A percentile compares a stretch with the other conserved stretches of the same genome.
Conservation (phyloP, 2,329 filamentous ascomycete genomes). For the Verticillium isaacii region DNA sequence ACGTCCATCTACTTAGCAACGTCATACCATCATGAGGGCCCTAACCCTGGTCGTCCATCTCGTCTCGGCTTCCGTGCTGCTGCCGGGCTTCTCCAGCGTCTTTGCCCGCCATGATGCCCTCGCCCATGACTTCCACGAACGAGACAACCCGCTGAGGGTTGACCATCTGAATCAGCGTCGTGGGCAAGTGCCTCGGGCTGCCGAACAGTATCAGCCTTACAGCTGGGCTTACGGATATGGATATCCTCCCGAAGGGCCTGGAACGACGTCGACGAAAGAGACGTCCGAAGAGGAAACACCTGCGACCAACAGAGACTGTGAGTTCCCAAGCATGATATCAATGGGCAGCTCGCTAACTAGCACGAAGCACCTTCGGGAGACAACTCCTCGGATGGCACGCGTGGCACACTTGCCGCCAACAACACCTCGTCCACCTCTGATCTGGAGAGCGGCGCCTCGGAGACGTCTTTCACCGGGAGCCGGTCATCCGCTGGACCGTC, state of each 20-base stretch:
- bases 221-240: slow-evolving; percentile 13
- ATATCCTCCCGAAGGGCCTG: not conserved
- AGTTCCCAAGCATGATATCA: not conserved
- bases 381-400: not conserved
- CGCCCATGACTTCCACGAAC: not conserved
- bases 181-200: not conserved
- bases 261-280: slow-evolving; percentile 7
- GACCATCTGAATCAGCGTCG: not conserved
- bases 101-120: not conserved
- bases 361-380: not conserved
- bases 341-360: too few species aligned
- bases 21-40: slow-evolving; percentile 26
- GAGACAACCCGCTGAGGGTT: not conserved
- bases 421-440: not conserved
- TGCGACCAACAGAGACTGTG: not conserved
- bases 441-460: not conserved
- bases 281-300: not conserved
- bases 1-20: not conserved
- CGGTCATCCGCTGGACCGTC: not conserved
- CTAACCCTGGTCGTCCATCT: slow-evolving; percentile 24
- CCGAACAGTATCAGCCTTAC: not conserved
- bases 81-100: slow-evolving; percentile 16
- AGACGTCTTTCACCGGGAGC: not conserved
- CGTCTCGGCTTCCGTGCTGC: slow-evolving; percentile 24
- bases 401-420: not conserved